Base-by-base conservation (phyloP, 2,329 filamentous ascomycete genomes). In the Chaetomium globosum region DNA sequence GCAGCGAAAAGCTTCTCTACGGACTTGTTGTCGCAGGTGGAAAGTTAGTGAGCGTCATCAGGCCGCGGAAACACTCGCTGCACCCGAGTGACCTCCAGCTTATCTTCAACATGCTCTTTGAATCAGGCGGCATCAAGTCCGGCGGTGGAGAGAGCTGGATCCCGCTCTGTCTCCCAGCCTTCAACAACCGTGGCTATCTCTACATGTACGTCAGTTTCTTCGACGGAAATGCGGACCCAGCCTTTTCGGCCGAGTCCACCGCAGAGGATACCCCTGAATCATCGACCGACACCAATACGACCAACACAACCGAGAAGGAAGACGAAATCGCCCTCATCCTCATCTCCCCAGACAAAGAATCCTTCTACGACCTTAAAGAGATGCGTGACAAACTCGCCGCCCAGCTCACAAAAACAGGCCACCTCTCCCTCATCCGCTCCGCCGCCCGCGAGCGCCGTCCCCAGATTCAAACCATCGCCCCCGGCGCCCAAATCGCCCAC, bases 131-230 rank as follows among this genome's bases (percentile, higher is more conserved):
- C 52, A 90, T 99, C 75, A 94, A 95, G 75, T 90, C 92, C 23
- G 93, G 91, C 6, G 93, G 84, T 48, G 95, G 94, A 33, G 95
- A 99, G 77, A 97, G 94, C 73, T 99, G 95, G 95, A 94, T 98
- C 56, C 95, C 95, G 0, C 83, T 99, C 7, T 99, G 95, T 73
- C 84, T 99, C 3, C 96, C 95, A 0, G 94, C 93, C 5, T 99
- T 99, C 80, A 99, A 99, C 79, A 98, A 92, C 76, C 91, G 89
- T 59, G 96, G 95, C 30, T 99, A 96, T 75, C 83, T 99, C 1
- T 97, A 99, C 80, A 98, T 99, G 93, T 99, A 98, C 74, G 95
- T 99, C 75, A 97, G 92, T 80, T 99, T 98, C 76, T 85, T 99
- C 67, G 88, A 92, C 71, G 82, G 86, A 46, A 80, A 83, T 52